Base-by-base conservation (phyloP, 805 yeast genomes). In the Candida gorgasii region DNA sequence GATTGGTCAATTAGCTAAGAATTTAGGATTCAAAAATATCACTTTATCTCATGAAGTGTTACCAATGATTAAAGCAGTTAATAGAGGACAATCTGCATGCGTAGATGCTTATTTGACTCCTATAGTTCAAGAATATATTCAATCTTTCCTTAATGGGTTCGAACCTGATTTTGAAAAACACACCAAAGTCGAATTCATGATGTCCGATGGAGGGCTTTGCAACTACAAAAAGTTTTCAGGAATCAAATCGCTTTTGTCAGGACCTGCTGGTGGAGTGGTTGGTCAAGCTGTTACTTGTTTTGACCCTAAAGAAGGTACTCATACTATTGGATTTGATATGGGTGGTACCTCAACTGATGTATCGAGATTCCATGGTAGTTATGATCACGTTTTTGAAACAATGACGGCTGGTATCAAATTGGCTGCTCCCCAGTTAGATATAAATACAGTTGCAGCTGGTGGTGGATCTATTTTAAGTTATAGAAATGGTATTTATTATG, bases 241-340 rank as follows among this genome's bases (percentile, higher is more conserved):
- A 1, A 69, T 90, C 29, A 76, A 81, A 51, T 95, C 97, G 2
- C 85, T 90, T 36, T 64, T 90, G 23, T 88, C 96, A 1, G 98
- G 98, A 2, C 98, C 98, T 2, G 98, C 97, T 5, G 98, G 97
- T 28, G 98, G 98, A 36, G 95, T 90, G 39, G 96, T 90, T 28
- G 98, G 97, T 1, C 86, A 80, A 53, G 86, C 96, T 0, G 74
- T 79, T 39, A 90, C 98, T 0, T 86, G 95, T 46, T 88, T 73
- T 57, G 78, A 73, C 47, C 11, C 38, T 2, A 16, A 36, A 2
- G 48, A 45, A 24, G 45, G 45, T 2, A 45, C 48, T 55, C 68
- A 66, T 15, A 64, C 67, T 23, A 59, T 69, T 19, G 74, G 74
- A 1, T 57, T 57, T 45, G 65, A 69, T 50, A 70, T 70, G 47